A percentile compares a stretch with the other conserved stretches of the same genome.
Conservation (phyloP, 2,329 filamentous ascomycete species). For the Chalaropsis ovoidea region DNA sequence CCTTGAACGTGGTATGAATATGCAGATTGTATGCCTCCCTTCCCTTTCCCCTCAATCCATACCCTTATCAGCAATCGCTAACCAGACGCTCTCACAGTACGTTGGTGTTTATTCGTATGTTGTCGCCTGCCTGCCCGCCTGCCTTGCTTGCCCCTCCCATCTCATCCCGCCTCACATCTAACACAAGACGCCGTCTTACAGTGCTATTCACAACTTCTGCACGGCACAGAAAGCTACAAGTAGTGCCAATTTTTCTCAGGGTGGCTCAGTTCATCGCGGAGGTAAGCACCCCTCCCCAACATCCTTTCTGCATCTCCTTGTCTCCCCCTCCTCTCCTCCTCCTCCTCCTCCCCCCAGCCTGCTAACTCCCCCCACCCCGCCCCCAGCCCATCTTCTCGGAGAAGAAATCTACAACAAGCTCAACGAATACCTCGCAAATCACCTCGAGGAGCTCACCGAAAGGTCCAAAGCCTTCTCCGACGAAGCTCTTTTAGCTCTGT, state of each 20-base stretch:
- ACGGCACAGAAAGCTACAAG: conserved; percentile 76
- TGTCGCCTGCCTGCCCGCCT: conserved; percentile 3
- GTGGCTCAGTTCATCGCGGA: conserved; percentile 43
- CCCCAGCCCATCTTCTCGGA: conserved; percentile 75
- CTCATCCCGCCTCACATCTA: background rate
- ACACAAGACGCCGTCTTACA: conserved; percentile 31
- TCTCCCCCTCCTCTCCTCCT: background rate
- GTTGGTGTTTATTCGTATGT: conserved; percentile 88
- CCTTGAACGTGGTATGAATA: conserved; percentile 83
- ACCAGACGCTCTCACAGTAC: conserved; percentile 47
- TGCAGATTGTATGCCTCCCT: conserved; percentile 55
- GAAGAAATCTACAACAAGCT: conserved; percentile 93
- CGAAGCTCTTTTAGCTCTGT: conserved; percentile 81
- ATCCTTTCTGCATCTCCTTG: background rate
- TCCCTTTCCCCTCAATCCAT: background rate
- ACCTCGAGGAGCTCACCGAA: conserved; percentile 60
- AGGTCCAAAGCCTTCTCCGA: conserved; percentile 73
- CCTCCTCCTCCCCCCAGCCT: background rate
- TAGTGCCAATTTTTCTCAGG: conserved; percentile 39
- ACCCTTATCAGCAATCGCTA: background rate
- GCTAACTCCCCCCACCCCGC: background rate
- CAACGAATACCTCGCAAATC: conserved; percentile 69
- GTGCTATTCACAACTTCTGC: conserved; percentile 95
- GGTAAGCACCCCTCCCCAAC: conserved; percentile 39
- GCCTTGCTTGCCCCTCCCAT: background rate